Conservation (phyloP, 306 rosid species). For the Oemleria cerasiformis region DNA sequence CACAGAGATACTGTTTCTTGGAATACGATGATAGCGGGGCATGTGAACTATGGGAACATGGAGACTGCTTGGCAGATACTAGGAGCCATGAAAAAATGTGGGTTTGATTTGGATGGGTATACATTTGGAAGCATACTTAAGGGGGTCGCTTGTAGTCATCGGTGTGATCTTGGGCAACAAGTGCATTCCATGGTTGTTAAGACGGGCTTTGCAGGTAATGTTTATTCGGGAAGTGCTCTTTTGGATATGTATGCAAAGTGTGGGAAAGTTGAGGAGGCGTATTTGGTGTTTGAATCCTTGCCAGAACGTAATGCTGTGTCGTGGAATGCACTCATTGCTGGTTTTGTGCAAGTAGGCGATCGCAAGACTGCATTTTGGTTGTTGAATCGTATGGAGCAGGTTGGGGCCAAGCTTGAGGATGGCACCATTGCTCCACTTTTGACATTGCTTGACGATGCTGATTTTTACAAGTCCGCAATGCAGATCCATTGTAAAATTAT, state of each 20-base stretch:
- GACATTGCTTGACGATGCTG: constrained; percentile 60
- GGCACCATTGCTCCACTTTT: constrained; percentile 74
- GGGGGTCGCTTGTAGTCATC: constrained; percentile 42
- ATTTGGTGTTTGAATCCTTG: constrained; percentile 38
- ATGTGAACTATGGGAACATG: constrained; percentile 34
- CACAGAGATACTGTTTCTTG: constrained; percentile 69
- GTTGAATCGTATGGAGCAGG: constrained; percentile 52
- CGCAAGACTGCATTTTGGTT: constrained; percentile 42
- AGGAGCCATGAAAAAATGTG: constrained; percentile 46
- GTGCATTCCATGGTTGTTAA: constrained; percentile 60
- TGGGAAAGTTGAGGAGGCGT: constrained; percentile 61
- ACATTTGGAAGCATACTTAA: constrained; percentile 78
- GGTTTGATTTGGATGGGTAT: constrained; percentile 43
- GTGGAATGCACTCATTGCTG: constrained; percentile 75
- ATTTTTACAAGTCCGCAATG: constrained; percentile 33
- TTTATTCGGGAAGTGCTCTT: constrained; percentile 68
- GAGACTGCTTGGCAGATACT: constrained; percentile 42
- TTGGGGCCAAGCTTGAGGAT: constrained; percentile 55
- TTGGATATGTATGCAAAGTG: constrained; percentile 90
- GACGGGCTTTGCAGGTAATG: constrained; percentile 43
- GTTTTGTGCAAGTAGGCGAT: constrained; percentile 55
- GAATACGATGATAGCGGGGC: constrained; percentile 67
- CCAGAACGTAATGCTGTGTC: constrained; percentile 52
- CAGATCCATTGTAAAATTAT: constrained; percentile 65
- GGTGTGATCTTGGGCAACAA: constrained; percentile 49